phyloP scores from a whole-genome alignment of 1,139 yeast species.

The Diutina scorzettiae region DNA sequence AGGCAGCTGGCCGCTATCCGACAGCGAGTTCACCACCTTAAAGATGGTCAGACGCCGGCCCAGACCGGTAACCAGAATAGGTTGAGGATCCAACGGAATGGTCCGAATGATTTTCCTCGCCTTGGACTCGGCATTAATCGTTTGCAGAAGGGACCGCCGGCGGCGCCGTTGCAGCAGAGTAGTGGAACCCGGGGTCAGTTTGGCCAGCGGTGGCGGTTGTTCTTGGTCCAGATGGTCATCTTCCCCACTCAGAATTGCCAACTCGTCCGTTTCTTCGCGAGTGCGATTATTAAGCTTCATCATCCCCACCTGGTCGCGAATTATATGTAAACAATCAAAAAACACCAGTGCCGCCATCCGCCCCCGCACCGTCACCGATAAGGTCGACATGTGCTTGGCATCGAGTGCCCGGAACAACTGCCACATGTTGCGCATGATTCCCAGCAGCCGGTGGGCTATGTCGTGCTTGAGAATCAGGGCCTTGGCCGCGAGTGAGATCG shows the following conservation, averaged over 20 bases:
- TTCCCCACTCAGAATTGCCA: slow-evolving; percentile 9
- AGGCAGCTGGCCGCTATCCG: background rate
- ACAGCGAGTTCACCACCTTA: slow-evolving; percentile 20
- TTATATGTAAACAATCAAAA: slow-evolving; percentile 76
- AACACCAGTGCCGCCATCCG: slow-evolving; percentile 89
- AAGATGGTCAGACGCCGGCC: slow-evolving; percentile 25
- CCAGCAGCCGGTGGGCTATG: slow-evolving; percentile 84
- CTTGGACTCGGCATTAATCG: slow-evolving; percentile 51
- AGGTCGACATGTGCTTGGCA: slow-evolving; percentile 24
- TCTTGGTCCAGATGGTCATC: slow-evolving; percentile 15
- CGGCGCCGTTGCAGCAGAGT: slow-evolving; percentile 21
- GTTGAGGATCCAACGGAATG: slow-evolving; percentile 73
- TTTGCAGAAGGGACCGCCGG: slow-evolving; percentile 38
- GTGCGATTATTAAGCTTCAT: slow-evolving; percentile 39
- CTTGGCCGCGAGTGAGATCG: slow-evolving; percentile 56
- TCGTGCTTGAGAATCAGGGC: slow-evolving; percentile 88
- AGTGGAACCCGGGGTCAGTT: slow-evolving; percentile 26
- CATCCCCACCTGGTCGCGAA: slow-evolving; percentile 83
- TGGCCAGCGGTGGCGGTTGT: slow-evolving; percentile 6
- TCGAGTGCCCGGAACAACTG: slow-evolving; percentile 56
- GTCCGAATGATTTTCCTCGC: slow-evolving; percentile 67
- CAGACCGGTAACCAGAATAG: slow-evolving; percentile 32
- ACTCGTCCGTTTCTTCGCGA: slow-evolving; percentile 9
- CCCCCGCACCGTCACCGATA: slow-evolving; percentile 52
- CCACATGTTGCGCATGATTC: slow-evolving; percentile 93